Percentiles rank a stretch among this genome's conserved stretches.
phyloP scores from a whole-genome alignment of 805 yeast species.

The Tetrapisispora iriomotensis region DNA sequence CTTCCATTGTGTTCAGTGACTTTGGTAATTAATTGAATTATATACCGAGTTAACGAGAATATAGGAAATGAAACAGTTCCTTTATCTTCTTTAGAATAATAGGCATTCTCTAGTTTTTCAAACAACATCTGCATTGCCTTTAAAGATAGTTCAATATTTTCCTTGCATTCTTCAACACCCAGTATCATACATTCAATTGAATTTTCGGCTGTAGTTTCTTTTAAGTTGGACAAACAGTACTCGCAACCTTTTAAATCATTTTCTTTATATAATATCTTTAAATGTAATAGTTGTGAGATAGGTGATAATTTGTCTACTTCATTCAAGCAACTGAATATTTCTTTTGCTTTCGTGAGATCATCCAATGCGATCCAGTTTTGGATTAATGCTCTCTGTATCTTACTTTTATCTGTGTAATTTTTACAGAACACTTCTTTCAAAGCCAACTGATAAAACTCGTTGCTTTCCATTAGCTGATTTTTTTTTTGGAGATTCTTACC shows the following conservation, averaged over 20 bases:
- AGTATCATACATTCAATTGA: conserved; percentile 27
- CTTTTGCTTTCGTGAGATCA: conserved; percentile 14
- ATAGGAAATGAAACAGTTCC: conserved; percentile 18
- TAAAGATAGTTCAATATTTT: conserved; percentile 4
- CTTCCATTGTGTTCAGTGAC: conserved; percentile 11
- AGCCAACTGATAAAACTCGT: conserved; percentile 22
- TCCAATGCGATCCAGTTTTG: conserved; percentile 20
- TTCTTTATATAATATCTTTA: conserved; percentile 16
- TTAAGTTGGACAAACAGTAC: conserved; percentile 27
- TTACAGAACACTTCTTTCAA: conserved; percentile 19
- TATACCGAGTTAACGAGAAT: conserved; percentile 21
- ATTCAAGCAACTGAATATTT: conserved; percentile 19
- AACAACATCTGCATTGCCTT: conserved; percentile 11
- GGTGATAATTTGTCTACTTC: conserved; percentile 17
- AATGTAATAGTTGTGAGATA: conserved; percentile 28
- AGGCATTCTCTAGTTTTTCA: conserved; percentile 14
- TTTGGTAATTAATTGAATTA: conserved; percentile 26
- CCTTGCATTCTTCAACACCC: conserved; percentile 25
- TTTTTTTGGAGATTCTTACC: conserved; percentile 28
- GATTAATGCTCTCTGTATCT: conserved; percentile 31
- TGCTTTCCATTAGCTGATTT: conserved; percentile 13
- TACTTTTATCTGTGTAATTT: conserved; percentile 27
- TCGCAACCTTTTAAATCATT: conserved; percentile 10
- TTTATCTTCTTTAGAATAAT: not conserved
- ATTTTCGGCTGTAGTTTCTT: conserved; percentile 29